Base-by-base conservation (phyloP, 495 filamentous ascomycete species). In the Aspergillus sclerotiicarbonarius region DNA sequence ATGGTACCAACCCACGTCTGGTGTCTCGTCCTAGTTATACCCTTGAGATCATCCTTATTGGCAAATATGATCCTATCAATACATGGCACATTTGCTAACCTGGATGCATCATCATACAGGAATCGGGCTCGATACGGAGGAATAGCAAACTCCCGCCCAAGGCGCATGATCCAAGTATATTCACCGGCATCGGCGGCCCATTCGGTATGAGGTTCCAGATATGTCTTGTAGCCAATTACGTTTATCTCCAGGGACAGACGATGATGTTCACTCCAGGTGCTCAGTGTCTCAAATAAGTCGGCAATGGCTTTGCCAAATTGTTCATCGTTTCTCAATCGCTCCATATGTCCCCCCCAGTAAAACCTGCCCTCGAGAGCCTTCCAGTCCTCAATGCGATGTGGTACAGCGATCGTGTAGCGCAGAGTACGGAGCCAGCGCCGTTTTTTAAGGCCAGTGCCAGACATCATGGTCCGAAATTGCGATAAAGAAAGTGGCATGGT, bases 1-100 rank as follows among this genome's bases (percentile, higher is more conserved):
- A 33, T 39, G 2, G 53, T 20, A 9, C 53, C 53, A 33, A n/a
- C 29, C 53, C 53, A 54, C 2, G 45, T 13, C 7, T 47, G 41
- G 8, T 54, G 52, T 12, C 19, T 41, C 1, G 15, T 1, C 13
- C 15, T n/a, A 13, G n/a, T 12, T n/a, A 5, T 41, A 13, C 37
- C 37, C 2, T 41, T 3, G 4, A 15, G 12, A 41, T 41, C 37
- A 6, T 15, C 12, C 13, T 15, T n/a, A 41, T 41, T 41, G 13
- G 12, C 4, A n/a, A 12, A 41, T n/a, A 4, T 15, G 8, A 41
- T 13, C 0, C 37, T 6, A n/a, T 41, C 37, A n/a, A 41, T 41
- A 6, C 37, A 41, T 12, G 10, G 37, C 9, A n/a, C 37, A n/a
- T 41, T 6, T 3, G 13, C 8, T 6, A 41, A n/a, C 9, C 5